Base-by-base conservation (phyloP, 306 rosid genomes). In the Casuarina equisetifolia region DNA sequence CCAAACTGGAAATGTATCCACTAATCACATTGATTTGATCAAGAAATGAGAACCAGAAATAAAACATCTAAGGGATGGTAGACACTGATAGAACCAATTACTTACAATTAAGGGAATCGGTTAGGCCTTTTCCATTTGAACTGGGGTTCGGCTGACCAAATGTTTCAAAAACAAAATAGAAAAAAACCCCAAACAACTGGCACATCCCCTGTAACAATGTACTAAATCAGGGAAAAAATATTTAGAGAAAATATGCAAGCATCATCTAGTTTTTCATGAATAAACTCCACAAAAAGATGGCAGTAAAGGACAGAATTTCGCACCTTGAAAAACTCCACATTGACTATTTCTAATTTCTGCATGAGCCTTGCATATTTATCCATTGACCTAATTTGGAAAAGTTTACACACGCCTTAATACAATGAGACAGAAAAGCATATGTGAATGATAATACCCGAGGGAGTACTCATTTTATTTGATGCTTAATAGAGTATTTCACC, bases 351-450 rank as follows among this genome's bases (percentile, higher is more conserved):
- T 76, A 96, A 82, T 86, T 91, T 96, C 88, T 89, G 99, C 97
- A 92, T 96, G 75, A 96, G 96, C 89, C 96, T 92, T 78, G 96
- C 97, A 84, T 96, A 92, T 86, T 96, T 96, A 84, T 96, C 99
- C 98, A 96, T 92, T 53, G 91, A 90, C 90, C 99, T 96, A 85
- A 75, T 62, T 82, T 73, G 83, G 75, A 75, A 83, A 80, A 76
- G 75, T 9, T 48, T 74, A 79, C n/a, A 68, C 45, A 53, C 35
- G 83, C 71, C 81, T 83, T 67, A 83, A 87, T 75, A 76, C 73
- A 80, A 76, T 82, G 71, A 51, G 45, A 64, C n/a, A 58, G 17
- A 81, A 76, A 17, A 52, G 53, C 57, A 79, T 43, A 50, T 46
- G 53, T 11, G 70, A 81, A 69, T 12, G 12, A 48, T 45, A 51